These are phyloP conservation scores for Diddensiella transvaalensis DNA, from an alignment of 805 yeast genomes.

Conservation along the genomic window DNA sequence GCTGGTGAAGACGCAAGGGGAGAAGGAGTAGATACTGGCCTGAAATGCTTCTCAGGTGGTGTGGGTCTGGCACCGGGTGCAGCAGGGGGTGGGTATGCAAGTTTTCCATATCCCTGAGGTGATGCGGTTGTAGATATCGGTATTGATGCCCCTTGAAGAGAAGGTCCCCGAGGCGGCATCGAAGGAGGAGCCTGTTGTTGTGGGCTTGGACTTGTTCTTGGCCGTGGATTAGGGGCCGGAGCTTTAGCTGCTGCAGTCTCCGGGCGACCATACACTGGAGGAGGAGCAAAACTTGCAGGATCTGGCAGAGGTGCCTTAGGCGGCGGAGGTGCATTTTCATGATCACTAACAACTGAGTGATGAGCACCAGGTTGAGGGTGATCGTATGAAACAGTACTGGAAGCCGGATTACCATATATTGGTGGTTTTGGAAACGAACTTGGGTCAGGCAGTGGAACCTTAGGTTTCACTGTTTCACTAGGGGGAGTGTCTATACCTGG, in stretches of 20 bases:
- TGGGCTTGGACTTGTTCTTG: constrained; percentile 2
- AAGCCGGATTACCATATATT: constrained; percentile 13
- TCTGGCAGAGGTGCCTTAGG: constrained; percentile 7
- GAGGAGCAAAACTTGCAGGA: constrained; percentile 24
- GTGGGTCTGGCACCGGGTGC: not conserved
- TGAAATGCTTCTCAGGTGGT: not conserved
- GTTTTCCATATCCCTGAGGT: not conserved
- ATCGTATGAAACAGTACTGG: constrained; percentile 7
- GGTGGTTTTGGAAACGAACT: constrained; percentile 13
- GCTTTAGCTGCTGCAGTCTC: constrained; percentile 5
- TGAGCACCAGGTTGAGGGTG: not conserved
- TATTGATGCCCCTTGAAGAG: too few relatives aligned
- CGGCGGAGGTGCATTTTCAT: constrained; percentile 1
- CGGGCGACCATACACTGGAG: constrained; percentile 18
- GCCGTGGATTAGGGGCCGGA: constrained; percentile 10
- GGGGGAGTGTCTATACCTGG: not conserved
- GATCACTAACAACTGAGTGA: not conserved
- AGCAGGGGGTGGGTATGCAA: not conserved
- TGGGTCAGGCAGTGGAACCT: constrained; percentile 22
- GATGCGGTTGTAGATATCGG: constrained; percentile 1
- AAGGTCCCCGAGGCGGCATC: not conserved
- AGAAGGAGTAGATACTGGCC: not conserved
- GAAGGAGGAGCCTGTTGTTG: not conserved
- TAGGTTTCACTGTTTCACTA: constrained; percentile 11
- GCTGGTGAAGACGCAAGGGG: not conserved